Base-by-base conservation (phyloP, 495 filamentous ascomycete genomes). In the Hyaloscypha hepaticicola region DNA sequence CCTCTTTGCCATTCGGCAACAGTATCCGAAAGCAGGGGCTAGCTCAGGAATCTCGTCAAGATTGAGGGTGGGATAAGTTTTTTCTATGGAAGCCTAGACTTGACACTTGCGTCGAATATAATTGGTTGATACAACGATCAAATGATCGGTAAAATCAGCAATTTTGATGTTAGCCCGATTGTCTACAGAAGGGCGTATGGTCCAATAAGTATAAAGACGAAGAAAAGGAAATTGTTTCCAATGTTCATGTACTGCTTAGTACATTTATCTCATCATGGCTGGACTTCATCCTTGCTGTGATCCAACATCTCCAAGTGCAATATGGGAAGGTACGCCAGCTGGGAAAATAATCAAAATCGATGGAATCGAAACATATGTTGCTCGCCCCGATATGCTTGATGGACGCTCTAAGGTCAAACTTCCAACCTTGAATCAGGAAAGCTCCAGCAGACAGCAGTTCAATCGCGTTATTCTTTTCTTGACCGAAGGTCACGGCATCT, bases 401-500 rank as follows among this genome's bases (percentile, higher is more conserved):
- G 1, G 22, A 50, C n/a, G 27, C 25, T 7, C 25, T 12, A 24
- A 50, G 14, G 7, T 31, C 21, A 19, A 48, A 60, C 8, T 38
- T 25, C 24, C 21, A 34, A 29, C 58, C 14, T 33, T 28, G 7
- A 19, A 28, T 34, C 41, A 26, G 33, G 21, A 25, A 33, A 33
- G 31, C 31, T 33, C 12, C 38, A 53, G 28, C 9, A 51, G 21
- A 28, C n/a, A 61, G 1, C 24, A 61, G 11, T 11, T 4, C n/a
- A 51, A 29, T 31, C 59, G 59, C 4, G 59, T 61, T 8, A 51
- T 61, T 14, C 59, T 61, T 19, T 53, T 29, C 45, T 28, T 61
- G n/a, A 61, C 59, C 19, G 59, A 51, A 61, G 59, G 41, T 19
- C 60, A 62, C 31, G 33, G 60, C 27, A 62, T 62, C 14, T 62